Evolutionary conservation across 495 filamentous ascomycete species (phyloP), one percentile per base, ranked within the genome.

Genomic region (Hyphodiscus hymeniophilus): DNA sequence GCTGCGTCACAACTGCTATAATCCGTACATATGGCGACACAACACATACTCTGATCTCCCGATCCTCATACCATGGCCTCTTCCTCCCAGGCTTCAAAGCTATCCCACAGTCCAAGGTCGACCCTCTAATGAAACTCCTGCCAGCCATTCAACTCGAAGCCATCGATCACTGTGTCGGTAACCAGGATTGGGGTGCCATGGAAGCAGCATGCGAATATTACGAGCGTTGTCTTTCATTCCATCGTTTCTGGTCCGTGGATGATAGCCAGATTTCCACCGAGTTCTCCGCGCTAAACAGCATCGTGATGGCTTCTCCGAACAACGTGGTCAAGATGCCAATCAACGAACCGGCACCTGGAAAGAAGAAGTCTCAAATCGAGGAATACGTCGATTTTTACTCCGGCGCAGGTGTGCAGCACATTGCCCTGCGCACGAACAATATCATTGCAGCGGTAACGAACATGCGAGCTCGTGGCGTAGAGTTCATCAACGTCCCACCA

Each of bases 81-180:
- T 95, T 95, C 66, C 67, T 95, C 23, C 89, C 89, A 0, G 89
- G 90, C 0, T 95, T 82, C 67, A 73, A 77, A 26, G 38, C 66
- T 7, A 66, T 73, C 40, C 56, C 56, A 3, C 39, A 41, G 10
- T 21, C 28, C 17, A 58, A 18, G 38, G 18, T 36, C 3, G 67
- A 60, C 0, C 50, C 36, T 7, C 62, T 69, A 28, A 74, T 82
- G 56, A 62, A 71, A 0, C 67, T 87, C 12, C 58, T 74, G n/a
- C 88, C 89, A 0, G 46, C 62, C 15, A 73, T 94, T n/a, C 58
- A 67, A 2, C 70, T 95, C 18, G 72, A 74, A 45, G 74, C 74
- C 48, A 85, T 95, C 61, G 89, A 95, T 67, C 89, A 95, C 66
- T 95, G 89, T 63, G 89, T 95, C 50, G 89, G 89, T 36, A 95